Conservation (phyloP, 179 eudicot genomes). For the Spinacia oleracea region DNA sequence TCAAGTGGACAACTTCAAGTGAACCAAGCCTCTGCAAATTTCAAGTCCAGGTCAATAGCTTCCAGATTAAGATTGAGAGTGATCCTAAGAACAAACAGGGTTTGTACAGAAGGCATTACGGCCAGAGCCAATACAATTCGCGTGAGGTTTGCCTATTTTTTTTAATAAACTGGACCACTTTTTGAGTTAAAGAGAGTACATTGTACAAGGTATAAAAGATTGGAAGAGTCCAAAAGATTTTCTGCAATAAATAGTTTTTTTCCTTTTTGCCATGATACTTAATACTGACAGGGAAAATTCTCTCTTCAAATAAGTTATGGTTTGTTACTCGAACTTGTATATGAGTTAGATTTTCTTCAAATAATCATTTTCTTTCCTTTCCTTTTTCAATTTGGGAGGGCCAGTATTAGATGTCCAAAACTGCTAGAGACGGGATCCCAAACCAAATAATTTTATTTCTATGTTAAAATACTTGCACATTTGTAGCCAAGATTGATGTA, state of each 20-base stretch:
- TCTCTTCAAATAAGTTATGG: not conserved
- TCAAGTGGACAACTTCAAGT: not conserved
- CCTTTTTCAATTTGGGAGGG: too few relatives aligned
- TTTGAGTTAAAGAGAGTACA: not conserved
- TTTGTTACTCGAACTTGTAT: not conserved
- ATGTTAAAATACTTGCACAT: too few relatives aligned
- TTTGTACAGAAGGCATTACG: constrained; percentile 74
- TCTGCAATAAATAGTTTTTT: constrained; percentile 13
- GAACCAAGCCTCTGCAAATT: constrained; percentile 20
- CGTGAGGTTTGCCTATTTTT: not conserved
- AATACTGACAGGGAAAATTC: not conserved
- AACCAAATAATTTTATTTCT: too few relatives aligned
- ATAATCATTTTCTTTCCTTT: not conserved
- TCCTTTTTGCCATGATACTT: too few relatives aligned
- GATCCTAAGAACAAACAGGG: constrained; percentile 54
- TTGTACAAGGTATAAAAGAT: not conserved
- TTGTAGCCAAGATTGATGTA: too few relatives aligned
- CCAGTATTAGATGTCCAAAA: too few relatives aligned
- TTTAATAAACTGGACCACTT: not conserved
- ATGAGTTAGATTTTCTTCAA: not conserved
- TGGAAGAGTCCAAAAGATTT: not conserved
- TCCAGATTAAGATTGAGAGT: constrained; percentile 7
- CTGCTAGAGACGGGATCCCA: too few relatives aligned
- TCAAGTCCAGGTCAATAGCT: constrained; percentile 2
- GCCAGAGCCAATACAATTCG: constrained; percentile 50